A percentile compares a stretch with the other conserved stretches of the same genome.
phyloP scores from a whole-genome alignment of 257 asterid genomes.

The Asclepias syriaca region DNA sequence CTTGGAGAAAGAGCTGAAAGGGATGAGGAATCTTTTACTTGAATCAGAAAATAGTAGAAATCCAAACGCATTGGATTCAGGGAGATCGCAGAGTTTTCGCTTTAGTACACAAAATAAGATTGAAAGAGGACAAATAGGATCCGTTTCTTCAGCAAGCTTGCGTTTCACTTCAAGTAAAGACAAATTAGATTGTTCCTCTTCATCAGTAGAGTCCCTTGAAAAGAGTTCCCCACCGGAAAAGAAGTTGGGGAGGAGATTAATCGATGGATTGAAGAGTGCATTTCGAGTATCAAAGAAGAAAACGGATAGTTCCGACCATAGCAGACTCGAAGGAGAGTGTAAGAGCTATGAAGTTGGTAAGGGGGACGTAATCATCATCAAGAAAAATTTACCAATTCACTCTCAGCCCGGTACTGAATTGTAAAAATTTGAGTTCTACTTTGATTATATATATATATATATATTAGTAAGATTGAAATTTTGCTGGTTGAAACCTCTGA shows the following conservation, averaged over 20 bases:
- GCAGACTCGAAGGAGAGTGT: slow-evolving; percentile 4
- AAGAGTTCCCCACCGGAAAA: slow-evolving; percentile 27
- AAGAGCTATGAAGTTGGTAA: slow-evolving; percentile 13
- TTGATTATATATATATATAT: too few relatives aligned
- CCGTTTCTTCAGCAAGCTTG: slow-evolving; percentile 52
- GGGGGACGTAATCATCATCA: slow-evolving; percentile 35
- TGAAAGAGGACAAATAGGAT: slow-evolving; percentile 58
- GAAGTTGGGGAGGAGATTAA: slow-evolving; percentile 45
- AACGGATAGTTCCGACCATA: slow-evolving; percentile 21
- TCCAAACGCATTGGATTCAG: slow-evolving; percentile 20
- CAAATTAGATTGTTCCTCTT: slow-evolving; percentile 24
- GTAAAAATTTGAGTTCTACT: too few relatives aligned
- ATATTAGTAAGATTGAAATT: too few relatives aligned
- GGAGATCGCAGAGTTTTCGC: slow-evolving; percentile 58
- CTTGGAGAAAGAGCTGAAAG: slow-evolving; percentile 57
- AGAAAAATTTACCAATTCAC: slow-evolving; percentile 14
- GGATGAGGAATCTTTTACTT: slow-evolving; percentile 43
- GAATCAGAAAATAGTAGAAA: slow-evolving; percentile 28
- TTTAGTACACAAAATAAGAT: slow-evolving; percentile 44
- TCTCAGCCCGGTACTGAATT: neutral
- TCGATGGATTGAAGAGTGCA: slow-evolving; percentile 55
- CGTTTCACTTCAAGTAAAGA: slow-evolving; percentile 25
- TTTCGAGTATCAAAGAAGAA: slow-evolving; percentile 50
- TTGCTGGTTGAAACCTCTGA: too few relatives aligned
- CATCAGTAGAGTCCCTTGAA: slow-evolving; percentile 35